phyloP scores from a whole-genome alignment of 495 filamentous ascomycete species.

The Cladorrhinum samala region DNA sequence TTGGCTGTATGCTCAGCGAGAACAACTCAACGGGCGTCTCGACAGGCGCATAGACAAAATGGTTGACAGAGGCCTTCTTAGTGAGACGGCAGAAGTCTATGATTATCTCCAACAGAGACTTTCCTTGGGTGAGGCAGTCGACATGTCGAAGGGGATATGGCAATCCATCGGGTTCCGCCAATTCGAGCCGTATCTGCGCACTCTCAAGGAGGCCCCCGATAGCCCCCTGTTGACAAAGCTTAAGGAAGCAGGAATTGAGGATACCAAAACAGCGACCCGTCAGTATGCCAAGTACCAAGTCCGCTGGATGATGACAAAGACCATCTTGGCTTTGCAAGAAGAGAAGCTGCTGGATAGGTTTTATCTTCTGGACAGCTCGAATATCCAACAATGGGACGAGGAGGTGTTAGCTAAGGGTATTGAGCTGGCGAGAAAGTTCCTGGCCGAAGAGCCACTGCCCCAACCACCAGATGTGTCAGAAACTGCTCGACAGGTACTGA shows the following conservation, averaged over 20 bases:
- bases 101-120: constrained; percentile 44
- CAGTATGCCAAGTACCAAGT: constrained; percentile 82
- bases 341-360: constrained; percentile 47
- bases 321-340: constrained; percentile 57
- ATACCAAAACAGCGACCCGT: constrained; percentile 70
- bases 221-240: constrained; percentile 33
- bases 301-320: constrained; percentile 79
- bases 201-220: constrained; percentile 32
- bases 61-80: constrained; percentile 63
- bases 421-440: constrained; percentile 53
- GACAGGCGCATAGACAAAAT: constrained; percentile 76
- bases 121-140: constrained; percentile 48
- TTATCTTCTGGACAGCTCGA: constrained; percentile 70
- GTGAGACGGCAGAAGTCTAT: constrained; percentile 59
- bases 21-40: constrained; percentile 61
- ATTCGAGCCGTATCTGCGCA: constrained; percentile 62
- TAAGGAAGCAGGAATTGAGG: constrained; percentile 33
- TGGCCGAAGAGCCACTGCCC: constrained; percentile 50
- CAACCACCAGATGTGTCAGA: constrained; percentile 56
- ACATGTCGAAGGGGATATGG: constrained; percentile 80
- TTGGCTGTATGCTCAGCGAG: constrained; percentile 74
- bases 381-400: constrained; percentile 49
- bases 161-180: constrained; percentile 95
- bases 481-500: constrained; percentile 49
- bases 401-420: constrained; percentile 60